Conservation (phyloP, 2,329 filamentous ascomycete species). For the Fusarium sp. region DNA sequence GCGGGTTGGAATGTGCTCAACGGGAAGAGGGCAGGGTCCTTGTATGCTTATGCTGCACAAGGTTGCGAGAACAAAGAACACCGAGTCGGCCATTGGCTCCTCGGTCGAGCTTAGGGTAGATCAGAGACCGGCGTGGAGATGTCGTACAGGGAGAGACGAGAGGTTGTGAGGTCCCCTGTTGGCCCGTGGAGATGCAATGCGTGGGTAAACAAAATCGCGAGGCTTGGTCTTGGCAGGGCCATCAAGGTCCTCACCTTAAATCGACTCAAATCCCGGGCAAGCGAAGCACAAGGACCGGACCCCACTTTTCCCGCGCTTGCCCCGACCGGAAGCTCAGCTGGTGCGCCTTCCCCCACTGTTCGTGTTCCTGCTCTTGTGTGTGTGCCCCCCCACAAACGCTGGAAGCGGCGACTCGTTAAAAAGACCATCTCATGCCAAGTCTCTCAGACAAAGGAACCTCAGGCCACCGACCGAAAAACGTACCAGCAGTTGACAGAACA, state of each 20-base stretch:
- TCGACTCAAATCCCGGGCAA: constrained; percentile 17
- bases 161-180: not conserved
- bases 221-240: constrained; percentile 33
- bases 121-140: not conserved
- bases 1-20: not conserved
- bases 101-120: not conserved
- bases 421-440: constrained; percentile 1
- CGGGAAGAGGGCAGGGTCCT: not conserved
- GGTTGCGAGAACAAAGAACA: not conserved
- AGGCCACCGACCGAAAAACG: not conserved
- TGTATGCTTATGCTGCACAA: not conserved
- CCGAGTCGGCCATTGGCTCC: not conserved
- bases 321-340: not conserved
- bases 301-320: constrained; percentile 16
- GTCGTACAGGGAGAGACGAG: not conserved
- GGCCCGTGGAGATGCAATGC: not conserved
- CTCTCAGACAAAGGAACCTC: not conserved
- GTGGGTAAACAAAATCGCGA: constrained; percentile 7
- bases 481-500: not conserved
- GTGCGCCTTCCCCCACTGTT: not conserved
- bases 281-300: not conserved
- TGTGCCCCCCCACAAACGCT: not conserved
- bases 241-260: constrained; percentile 45
- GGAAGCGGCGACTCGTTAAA: constrained; percentile 4
- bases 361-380: not conserved